Conservation (phyloP, 2,329 filamentous ascomycete species). For the Fusarium acutatum region DNA sequence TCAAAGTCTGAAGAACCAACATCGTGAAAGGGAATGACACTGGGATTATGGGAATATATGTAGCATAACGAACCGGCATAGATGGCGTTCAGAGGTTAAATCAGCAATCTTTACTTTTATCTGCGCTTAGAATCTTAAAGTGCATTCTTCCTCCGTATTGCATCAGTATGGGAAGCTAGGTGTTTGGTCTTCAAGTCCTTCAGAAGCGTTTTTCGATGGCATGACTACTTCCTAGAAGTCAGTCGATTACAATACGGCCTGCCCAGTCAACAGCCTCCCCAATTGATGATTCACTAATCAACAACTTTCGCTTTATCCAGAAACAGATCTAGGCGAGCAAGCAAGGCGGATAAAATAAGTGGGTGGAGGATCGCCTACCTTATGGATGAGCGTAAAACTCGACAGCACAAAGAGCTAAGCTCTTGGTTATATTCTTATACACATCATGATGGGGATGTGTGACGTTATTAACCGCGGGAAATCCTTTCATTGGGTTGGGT, state of each 20-base stretch:
- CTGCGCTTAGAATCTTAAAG: not conserved
- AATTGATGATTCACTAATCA: not conserved
- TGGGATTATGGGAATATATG: slow-evolving; percentile 29
- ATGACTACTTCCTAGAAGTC: not conserved
- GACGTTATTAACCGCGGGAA: not conserved
- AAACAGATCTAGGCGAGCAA: not conserved
- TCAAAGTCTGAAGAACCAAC: slow-evolving; percentile 23
- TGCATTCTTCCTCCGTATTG: not conserved
- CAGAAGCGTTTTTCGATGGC: not conserved
- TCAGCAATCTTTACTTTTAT: slow-evolving; percentile 16
- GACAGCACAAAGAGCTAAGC: not conserved
- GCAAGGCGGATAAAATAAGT: not conserved
- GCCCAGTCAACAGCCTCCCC: not conserved
- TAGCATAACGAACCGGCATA: slow-evolving; percentile 37
- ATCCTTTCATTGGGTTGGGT: not conserved
- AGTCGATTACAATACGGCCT: not conserved
- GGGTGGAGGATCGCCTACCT: not conserved
- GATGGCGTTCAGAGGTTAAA: slow-evolving; percentile 43
- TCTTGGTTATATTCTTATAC: not conserved
- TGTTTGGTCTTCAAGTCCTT: not conserved
- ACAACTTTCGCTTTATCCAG: not conserved
- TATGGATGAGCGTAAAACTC: not conserved
- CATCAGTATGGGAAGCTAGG: not conserved
- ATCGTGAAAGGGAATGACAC: slow-evolving; percentile 17
- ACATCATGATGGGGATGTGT: not conserved